Evolutionary conservation across 768 basidiomycete genomes (phyloP), one percentile per base, ranked within the genome.

Genomic region (Tulasnella sp.): DNA sequence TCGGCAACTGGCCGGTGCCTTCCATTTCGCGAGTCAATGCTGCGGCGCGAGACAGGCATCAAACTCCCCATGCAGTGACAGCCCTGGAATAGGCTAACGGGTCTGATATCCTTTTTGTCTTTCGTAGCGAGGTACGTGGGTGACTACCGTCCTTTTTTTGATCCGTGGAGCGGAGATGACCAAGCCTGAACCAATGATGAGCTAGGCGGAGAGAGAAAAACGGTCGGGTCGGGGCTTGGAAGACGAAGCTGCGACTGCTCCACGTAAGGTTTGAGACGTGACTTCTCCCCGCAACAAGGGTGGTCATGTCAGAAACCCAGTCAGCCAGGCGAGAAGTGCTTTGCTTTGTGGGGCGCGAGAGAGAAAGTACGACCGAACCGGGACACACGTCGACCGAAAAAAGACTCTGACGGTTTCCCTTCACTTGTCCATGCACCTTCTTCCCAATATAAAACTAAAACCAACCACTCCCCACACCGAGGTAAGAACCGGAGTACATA

Each of bases 81-180:
- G 29, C 61, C 61, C 61, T 67, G 29, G 16, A 67, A 35, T 26
- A 67, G 26, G 61, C 61, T 67, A 67, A 67, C 61, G 61, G 61
- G 32, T 35, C 13, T 67, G 61, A 67, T 35, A 29, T 67, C 61
- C 61, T 26, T 67, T 67, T 67, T 67, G 61, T 67, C 61, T 35
- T 67, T 67, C 29, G 61, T 67, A 5, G 61, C 32, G 61, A 67
- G 32, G 61, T 51, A 51, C 51, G 55, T n/a, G 26, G 6, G 55
- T 57, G 5, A 23, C 61, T 26, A 5, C 35, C 61, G 61, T 67
- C 29, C 9, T 20, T 55, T 67, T 67, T 48, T 67, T 67, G 61
- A 67, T 67, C 61, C 61, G 29, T 26, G 61, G 29, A 67, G 61
- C 61, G 61, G 61, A 67, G 29, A 67, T 67, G 61, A 35, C 61